Conservation (phyloP, 371 early-diverging fungal genomes). For the Funneliformis caledonium region DNA sequence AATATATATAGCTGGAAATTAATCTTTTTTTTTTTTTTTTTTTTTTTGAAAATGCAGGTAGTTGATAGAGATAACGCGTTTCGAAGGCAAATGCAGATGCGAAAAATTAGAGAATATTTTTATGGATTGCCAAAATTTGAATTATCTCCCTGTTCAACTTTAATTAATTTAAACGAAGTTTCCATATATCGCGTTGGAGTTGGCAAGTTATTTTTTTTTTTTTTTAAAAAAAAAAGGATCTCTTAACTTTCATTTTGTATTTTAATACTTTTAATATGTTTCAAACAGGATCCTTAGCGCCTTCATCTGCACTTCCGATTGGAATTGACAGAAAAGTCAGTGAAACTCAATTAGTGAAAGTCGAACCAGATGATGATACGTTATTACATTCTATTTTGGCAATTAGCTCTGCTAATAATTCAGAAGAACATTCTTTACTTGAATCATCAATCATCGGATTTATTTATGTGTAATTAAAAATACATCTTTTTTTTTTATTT, state of each 20-base stretch:
- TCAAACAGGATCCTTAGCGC: constrained; percentile 70
- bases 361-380: constrained; percentile 78
- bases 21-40: not conserved
- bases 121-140: constrained; percentile 83
- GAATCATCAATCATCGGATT: constrained; percentile 84
- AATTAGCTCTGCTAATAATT: constrained; percentile 63
- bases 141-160: constrained; percentile 82
- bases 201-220: constrained; percentile 49
- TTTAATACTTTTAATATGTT: not conserved
- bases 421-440: constrained; percentile 68
- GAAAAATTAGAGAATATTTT: constrained; percentile 90
- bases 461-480: constrained; percentile 75
- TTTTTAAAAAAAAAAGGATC: not conserved
- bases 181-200: constrained; percentile 84
- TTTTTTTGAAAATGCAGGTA: constrained; percentile 51
- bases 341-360: constrained; percentile 78
- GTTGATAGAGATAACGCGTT: constrained; percentile 82
- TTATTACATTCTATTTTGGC: constrained; percentile 89
- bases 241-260: not conserved
- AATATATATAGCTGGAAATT: not conserved
- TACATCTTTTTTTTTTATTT: not conserved
- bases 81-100: constrained; percentile 70
- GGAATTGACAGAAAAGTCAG: constrained; percentile 81
- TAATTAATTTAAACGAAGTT: constrained; percentile 78
- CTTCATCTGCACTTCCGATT: constrained; percentile 90